A percentile compares a stretch with the other conserved stretches of the same genome.
Conservation (phyloP, 106 monocot genomes). For the Xerophyta viscosa region DNA sequence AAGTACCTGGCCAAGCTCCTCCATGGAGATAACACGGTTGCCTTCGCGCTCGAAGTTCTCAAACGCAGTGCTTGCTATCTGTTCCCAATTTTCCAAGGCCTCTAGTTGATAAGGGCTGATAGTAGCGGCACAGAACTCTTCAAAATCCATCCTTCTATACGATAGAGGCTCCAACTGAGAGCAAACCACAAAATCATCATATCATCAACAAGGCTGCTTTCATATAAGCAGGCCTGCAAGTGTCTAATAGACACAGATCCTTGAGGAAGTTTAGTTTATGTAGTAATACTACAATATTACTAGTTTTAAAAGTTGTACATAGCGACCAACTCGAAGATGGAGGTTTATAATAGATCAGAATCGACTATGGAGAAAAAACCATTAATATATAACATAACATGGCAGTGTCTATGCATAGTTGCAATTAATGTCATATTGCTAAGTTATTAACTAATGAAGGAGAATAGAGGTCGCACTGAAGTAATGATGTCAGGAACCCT, state of each 20-base stretch:
- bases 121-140: conserved; percentile 86
- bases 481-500: conserved; percentile 76
- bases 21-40: conserved; percentile 61
- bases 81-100: conserved; percentile 77
- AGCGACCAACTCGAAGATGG: no score
- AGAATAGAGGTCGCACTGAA: conserved; percentile 21
- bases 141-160: conserved; percentile 71
- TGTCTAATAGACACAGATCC: not conserved
- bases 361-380: no score
- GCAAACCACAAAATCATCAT: not conserved
- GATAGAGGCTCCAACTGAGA: conserved; percentile 66
- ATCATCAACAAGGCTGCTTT: not conserved
- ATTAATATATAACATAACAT: no score
- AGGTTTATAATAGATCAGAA: no score
- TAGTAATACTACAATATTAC: no score
- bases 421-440: no score
- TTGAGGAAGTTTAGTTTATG: not conserved
- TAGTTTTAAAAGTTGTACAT: no score
- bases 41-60: conserved; percentile 79
- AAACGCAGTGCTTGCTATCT: conserved; percentile 77
- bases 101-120: conserved; percentile 91
- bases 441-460: not conserved
- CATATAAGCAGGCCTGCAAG: not conserved
- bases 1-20: conserved; percentile 76
- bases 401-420: no score